Percentiles rank a stretch among this genome's conserved stretches.
Conservation (phyloP, 75 land plant species). For the Cupressus sempervirens region DNA sequence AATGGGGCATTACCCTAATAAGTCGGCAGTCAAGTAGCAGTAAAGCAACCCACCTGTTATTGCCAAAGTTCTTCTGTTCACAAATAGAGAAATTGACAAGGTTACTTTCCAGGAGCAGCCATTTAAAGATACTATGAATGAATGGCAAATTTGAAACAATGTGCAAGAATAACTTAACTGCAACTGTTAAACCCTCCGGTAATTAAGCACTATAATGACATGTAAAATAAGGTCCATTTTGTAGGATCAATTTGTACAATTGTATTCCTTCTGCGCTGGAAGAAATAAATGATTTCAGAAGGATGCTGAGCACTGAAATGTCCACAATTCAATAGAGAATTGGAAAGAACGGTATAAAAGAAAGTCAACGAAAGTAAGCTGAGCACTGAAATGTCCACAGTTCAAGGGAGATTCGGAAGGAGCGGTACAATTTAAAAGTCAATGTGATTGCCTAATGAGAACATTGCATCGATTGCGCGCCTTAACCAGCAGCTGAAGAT, state of each 20-base stretch:
- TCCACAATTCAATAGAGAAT: not conserved
- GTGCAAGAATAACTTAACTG: not conserved
- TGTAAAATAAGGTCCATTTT: not conserved
- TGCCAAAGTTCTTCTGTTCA: not conserved
- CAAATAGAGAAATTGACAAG: not conserved
- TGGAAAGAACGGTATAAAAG: not conserved
- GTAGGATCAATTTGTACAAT: not conserved
- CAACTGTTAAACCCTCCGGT: not conserved
- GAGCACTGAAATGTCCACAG: not conserved
- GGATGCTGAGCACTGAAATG: not conserved
- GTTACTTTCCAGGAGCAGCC: not conserved
- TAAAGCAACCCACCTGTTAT: not conserved
- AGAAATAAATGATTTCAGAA: not conserved
- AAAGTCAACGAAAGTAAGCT: not conserved
- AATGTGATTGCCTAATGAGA: too few species aligned
- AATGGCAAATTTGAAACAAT: not conserved
- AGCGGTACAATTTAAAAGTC: not conserved
- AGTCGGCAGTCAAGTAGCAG: not conserved
- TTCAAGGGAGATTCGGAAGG: not conserved
- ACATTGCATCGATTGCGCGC: not conserved
- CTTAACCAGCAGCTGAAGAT: not conserved
- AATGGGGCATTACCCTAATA: not conserved
- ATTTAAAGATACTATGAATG: not conserved
- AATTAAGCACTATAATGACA: not conserved
- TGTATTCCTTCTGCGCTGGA: not conserved